Conservation (phyloP, 2,329 filamentous ascomycete species). For the Epichloe baconii region DNA sequence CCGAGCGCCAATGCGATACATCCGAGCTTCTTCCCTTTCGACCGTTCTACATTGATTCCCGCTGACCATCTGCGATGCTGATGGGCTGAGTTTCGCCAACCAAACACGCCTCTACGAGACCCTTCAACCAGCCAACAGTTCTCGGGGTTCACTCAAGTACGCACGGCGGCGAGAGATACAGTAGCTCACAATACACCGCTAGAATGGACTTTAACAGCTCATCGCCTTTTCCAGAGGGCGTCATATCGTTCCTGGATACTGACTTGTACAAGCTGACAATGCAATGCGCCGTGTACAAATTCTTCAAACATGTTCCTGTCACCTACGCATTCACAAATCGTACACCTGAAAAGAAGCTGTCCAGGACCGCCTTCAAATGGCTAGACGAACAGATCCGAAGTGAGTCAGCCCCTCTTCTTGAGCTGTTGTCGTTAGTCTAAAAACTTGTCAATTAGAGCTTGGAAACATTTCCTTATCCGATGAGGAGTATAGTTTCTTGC, state of each 20-base stretch:
- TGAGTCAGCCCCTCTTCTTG: constrained; percentile 24
- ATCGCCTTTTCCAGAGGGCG: constrained; percentile 57
- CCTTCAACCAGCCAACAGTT: no score
- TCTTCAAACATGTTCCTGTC: constrained; percentile 71
- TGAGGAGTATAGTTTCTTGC: constrained; percentile 71
- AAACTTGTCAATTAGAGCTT: constrained; percentile 44
- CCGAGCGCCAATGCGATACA: neutral
- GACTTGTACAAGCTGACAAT: constrained; percentile 94
- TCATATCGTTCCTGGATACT: constrained; percentile 73
- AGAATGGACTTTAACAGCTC: constrained; percentile 54
- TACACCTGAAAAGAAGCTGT: constrained; percentile 86
- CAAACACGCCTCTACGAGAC: neutral
- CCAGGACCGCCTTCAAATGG: constrained; percentile 72
- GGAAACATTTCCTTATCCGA: constrained; percentile 65
- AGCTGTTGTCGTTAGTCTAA: neutral
- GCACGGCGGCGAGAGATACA: no score
- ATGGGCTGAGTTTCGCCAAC: neutral
- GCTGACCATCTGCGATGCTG: neutral
- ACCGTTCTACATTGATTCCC: neutral
- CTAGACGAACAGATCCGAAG: constrained; percentile 70
- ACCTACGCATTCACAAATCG: constrained; percentile 93
- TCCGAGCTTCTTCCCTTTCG: neutral
- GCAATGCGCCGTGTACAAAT: constrained; percentile 93
- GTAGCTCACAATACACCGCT: neutral
- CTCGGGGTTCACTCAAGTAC: no score